These are phyloP conservation scores for Brettanomyces custersianus DNA, from an alignment of 805 yeast genomes.

Conservation along the genomic window DNA sequence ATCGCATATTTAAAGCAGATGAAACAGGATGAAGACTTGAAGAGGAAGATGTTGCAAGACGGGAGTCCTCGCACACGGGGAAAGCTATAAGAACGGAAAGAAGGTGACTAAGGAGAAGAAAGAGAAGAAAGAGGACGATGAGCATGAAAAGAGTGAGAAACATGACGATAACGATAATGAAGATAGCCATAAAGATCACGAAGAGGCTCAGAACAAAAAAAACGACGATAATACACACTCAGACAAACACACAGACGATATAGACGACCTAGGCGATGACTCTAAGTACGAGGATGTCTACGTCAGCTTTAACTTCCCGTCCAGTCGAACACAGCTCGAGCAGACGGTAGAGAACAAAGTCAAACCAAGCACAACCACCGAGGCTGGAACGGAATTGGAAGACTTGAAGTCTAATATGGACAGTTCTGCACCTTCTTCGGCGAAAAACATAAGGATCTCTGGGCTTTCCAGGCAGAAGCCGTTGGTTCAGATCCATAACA, in stretches of 20 bases:
- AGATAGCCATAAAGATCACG: conserved; percentile 6
- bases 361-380: neutral
- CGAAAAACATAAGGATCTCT: conserved; percentile 35
- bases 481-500: conserved; percentile 45
- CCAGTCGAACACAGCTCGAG: conserved; percentile 11
- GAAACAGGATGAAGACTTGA: conserved; percentile 10
- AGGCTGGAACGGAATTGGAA: conserved; percentile 3
- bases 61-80: conserved; percentile 19
- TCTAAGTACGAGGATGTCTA: conserved; percentile 39
- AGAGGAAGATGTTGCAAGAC: conserved; percentile 4
- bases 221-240: too few relatives aligned
- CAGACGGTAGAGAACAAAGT: neutral
- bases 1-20: conserved; percentile 42
- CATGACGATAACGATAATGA: conserved; percentile 5
- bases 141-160: neutral
- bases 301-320: conserved; percentile 45
- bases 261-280: conserved; percentile 7
- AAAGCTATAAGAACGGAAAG: neutral
- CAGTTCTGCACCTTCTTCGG: conserved; percentile 5
- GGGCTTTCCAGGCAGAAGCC: conserved; percentile 51
- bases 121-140: neutral
- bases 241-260: conserved; percentile 4
- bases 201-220: conserved; percentile 6
- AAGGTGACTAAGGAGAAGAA: neutral
- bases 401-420: conserved; percentile 7